Evolutionary conservation across 768 basidiomycete genomes (phyloP), one percentile per base, ranked within the genome.

Genomic region (Tulasnella sp.): DNA sequence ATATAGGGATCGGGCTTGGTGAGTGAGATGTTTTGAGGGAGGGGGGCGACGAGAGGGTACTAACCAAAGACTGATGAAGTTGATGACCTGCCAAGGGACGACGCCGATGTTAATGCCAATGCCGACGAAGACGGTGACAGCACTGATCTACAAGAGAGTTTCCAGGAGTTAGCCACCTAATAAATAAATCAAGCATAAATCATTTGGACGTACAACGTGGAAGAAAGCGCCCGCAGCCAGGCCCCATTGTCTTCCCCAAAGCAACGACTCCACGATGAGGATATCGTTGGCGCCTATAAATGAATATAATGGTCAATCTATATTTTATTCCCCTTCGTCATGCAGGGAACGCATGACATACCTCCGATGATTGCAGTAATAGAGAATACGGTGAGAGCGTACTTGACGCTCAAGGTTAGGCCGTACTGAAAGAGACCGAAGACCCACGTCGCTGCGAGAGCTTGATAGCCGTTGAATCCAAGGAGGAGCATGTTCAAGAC

Each of bases 401-500:
- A n/a, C 34, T 26, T 19, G 51, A 52, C 29, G 10, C 23, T 27
- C 17, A 52, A 24, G 34, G 51, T 52, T 9, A 52, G 27, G 51
- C 51, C 51, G 19, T 52, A 52, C 29, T 52, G 51, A 7, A 52
- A 8, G 24, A 38, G n/a, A 10, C 19, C 51, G 9, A 19, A 52
- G 10, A 26, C 13, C 51, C 51, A 52, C 8, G 51, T 52, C n/a
- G 51, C 51, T 4, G 34, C 24, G 17, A 52, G 19, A 52, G 51
- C 51, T 32, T 52, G 51, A 21, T 52, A 21, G 24, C 51, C 51
- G 29, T 26, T 52, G 26, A 26, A 26, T 8, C 34, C 34, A 26
- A 52, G 34, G 26, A 52, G 51, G 26, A 52, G 34, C 51, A 52
- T 34, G 23, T 52, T 52, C 51, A 52, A 21, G 7, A 52, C n/a